phyloP scores from a whole-genome alignment of 2,329 filamentous ascomycete species.

The Phialocephala subalpina region DNA sequence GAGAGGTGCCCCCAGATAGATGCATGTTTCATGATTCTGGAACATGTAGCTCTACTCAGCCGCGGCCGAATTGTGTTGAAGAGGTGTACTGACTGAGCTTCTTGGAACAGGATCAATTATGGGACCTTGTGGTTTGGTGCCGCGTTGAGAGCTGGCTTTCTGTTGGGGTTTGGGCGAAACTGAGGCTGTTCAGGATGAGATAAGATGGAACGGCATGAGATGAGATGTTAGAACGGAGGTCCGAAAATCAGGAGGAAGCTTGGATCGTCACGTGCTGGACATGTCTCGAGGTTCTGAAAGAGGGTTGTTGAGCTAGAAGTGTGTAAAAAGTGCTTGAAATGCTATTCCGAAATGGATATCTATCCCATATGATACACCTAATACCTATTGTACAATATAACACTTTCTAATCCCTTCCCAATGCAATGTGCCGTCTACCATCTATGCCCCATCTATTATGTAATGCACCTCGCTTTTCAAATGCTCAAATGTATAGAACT shows the following conservation, averaged over 20 bases:
- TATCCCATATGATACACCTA: neutral
- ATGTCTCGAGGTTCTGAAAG: neutral
- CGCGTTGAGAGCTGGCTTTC: conserved; percentile 46
- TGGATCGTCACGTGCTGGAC: neutral
- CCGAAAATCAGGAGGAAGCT: too few species aligned
- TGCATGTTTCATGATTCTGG: too few species aligned
- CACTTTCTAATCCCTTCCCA: neutral
- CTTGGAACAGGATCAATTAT: conserved; percentile 49
- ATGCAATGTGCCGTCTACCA: neutral
- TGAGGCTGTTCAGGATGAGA: neutral
- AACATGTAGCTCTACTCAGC: too few species aligned
- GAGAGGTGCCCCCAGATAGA: too few species aligned
- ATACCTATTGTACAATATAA: neutral
- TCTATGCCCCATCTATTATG: neutral
- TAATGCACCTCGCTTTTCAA: neutral
- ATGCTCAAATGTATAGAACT: neutral
- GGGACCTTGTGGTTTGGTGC: conserved; percentile 44
- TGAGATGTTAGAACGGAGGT: neutral
- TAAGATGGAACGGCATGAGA: neutral
- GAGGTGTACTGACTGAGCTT: too few species aligned
- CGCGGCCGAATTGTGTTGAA: too few species aligned
- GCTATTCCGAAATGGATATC: neutral
- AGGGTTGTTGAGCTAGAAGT: neutral
- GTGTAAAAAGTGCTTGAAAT: neutral
- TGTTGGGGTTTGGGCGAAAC: conserved; percentile 44